phyloP scores from a whole-genome alignment of 2,329 filamentous ascomycete genomes.

The Pseudocercospora musae region DNA sequence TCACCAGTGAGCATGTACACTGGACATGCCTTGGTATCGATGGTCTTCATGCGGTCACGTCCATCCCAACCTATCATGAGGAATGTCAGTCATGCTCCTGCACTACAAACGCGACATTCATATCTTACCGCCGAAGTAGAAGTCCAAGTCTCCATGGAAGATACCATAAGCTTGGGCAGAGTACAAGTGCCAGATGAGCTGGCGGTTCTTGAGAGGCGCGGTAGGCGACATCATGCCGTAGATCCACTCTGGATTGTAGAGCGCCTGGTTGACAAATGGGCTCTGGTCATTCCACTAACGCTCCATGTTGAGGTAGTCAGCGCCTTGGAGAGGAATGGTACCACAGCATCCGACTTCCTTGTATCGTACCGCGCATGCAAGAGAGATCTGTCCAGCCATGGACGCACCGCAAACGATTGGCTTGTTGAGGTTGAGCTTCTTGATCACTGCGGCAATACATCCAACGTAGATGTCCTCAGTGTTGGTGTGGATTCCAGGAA shows the following conservation, averaged over 20 bases:
- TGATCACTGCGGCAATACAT: conserved; percentile 46
- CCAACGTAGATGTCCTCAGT: conserved; percentile 48
- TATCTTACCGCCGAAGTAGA: conserved; percentile 43
- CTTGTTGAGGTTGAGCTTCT: conserved; percentile 43
- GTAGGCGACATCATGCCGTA: conserved; percentile 51
- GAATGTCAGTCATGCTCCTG: background rate
- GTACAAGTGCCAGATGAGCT: conserved; percentile 51
- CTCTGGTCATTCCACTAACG: conserved; percentile 44
- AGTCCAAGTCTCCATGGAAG: conserved; percentile 52
- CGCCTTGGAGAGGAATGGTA: conserved; percentile 48
- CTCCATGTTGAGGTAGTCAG: conserved; percentile 43
- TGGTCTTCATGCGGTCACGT: conserved; percentile 39
- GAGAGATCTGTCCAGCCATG: conserved; percentile 51
- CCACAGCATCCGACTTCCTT: conserved; percentile 48
- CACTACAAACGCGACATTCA: background rate
- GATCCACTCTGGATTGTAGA: conserved; percentile 47
- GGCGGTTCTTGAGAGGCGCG: conserved; percentile 43
- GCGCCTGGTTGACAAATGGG: conserved; percentile 47
- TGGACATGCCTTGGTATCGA: conserved; percentile 49
- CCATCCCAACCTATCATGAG: conserved; percentile 44
- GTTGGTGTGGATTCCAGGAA: conserved; percentile 46
- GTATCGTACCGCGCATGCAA: conserved; percentile 47
- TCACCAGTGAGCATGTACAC: conserved; percentile 53
- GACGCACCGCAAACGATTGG: conserved; percentile 50
- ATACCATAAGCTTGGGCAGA: conserved; percentile 51